A percentile compares a stretch with the other conserved stretches of the same genome.
These are phyloP conservation scores for Orbilia ellipsospora DNA, from an alignment of 2,329 filamentous ascomycete genomes.

Conservation along the genomic window DNA sequence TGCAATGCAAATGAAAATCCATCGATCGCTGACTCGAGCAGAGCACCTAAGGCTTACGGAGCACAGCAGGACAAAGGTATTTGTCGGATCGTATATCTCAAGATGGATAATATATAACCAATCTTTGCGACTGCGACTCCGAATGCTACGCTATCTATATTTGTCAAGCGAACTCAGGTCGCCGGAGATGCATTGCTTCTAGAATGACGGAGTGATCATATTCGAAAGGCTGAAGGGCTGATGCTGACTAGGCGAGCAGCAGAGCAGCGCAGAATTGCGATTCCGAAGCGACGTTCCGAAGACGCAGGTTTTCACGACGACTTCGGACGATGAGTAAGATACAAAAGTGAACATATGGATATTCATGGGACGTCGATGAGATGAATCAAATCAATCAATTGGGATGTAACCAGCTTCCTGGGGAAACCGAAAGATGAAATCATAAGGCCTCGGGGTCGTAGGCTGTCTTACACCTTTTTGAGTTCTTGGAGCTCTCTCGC, in stretches of 20 bases:
- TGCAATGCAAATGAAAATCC: not conserved
- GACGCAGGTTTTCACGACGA: slow-evolving; percentile 22
- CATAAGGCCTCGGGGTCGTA: slow-evolving; percentile 37
- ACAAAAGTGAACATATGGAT: not conserved
- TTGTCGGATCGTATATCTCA: slow-evolving; percentile 20
- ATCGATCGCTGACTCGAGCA: too few relatives aligned
- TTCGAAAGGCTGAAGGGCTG: slow-evolving; percentile 50
- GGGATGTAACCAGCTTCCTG: slow-evolving; percentile 22
- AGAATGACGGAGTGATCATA: too few relatives aligned
- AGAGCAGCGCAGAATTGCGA: slow-evolving; percentile 13
- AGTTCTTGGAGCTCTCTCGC: slow-evolving; percentile 39
- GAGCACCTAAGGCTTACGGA: slow-evolving; percentile 6
- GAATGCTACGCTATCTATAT: slow-evolving; percentile 44
- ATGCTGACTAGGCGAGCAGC: slow-evolving; percentile 4
- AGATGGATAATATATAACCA: slow-evolving; percentile 31
- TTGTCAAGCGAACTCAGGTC: slow-evolving; percentile 48
- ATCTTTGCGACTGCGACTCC: slow-evolving; percentile 43
- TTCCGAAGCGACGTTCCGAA: slow-evolving; percentile 47
- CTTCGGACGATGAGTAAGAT: slow-evolving; percentile 17
- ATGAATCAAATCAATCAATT: slow-evolving; percentile 4
- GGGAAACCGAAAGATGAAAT: slow-evolving; percentile 38
- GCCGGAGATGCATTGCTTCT: not conserved
- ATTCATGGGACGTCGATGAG: slow-evolving; percentile 17
- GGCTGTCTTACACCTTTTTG: slow-evolving; percentile 40
- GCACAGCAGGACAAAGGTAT: not conserved